Percentiles rank a stretch among this genome's conserved stretches.
These are phyloP conservation scores for Dothistroma pini DNA, from an alignment of 2,329 filamentous ascomycete species.

Conservation along the genomic window DNA sequence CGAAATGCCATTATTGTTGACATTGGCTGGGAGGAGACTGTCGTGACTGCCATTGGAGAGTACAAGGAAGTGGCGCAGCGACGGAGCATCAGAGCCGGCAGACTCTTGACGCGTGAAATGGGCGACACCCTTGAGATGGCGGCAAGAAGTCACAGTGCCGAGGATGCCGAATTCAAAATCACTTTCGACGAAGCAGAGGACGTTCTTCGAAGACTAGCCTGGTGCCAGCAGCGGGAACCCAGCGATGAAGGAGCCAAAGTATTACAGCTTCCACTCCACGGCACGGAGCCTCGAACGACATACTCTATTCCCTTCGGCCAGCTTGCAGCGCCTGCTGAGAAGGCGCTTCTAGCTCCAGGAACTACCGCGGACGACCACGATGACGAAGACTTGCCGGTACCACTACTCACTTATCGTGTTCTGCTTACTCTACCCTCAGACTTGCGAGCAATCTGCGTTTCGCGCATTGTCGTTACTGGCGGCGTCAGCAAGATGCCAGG, in stretches of 20 bases:
- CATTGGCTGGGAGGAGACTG: slow-evolving; percentile 87
- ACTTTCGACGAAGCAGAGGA: slow-evolving; percentile 78
- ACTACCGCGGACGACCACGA: slow-evolving; percentile 62
- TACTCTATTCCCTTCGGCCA: slow-evolving; percentile 65
- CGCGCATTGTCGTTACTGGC: slow-evolving; percentile 81
- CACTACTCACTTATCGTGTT: slow-evolving; percentile 69
- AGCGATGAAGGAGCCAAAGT: slow-evolving; percentile 8
- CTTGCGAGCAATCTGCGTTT: slow-evolving; percentile 79
- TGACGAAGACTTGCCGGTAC: slow-evolving; percentile 79
- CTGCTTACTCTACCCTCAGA: slow-evolving; percentile 76
- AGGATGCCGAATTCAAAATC: slow-evolving; percentile 40
- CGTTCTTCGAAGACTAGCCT: slow-evolving; percentile 68
- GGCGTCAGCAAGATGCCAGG: slow-evolving; percentile 76
- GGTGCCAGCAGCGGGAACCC: slow-evolving; percentile 56
- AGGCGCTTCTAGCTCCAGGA: slow-evolving; percentile 63
- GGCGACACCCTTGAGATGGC: slow-evolving; percentile 57
- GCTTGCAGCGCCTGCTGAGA: slow-evolving; percentile 72
- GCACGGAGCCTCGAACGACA: slow-evolving; percentile 23
- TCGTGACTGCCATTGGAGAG: slow-evolving; percentile 83
- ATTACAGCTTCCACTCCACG: slow-evolving; percentile 27
- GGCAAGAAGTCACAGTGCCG: slow-evolving; percentile 52
- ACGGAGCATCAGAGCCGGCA: slow-evolving; percentile 71
- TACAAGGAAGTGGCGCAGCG: slow-evolving; percentile 73
- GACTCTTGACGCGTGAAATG: slow-evolving; percentile 65
- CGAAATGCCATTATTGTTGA: slow-evolving; percentile 85